Evolutionary conservation across 129 eudicot species (phyloP).

Genomic region (Glebionis coronaria): DNA sequence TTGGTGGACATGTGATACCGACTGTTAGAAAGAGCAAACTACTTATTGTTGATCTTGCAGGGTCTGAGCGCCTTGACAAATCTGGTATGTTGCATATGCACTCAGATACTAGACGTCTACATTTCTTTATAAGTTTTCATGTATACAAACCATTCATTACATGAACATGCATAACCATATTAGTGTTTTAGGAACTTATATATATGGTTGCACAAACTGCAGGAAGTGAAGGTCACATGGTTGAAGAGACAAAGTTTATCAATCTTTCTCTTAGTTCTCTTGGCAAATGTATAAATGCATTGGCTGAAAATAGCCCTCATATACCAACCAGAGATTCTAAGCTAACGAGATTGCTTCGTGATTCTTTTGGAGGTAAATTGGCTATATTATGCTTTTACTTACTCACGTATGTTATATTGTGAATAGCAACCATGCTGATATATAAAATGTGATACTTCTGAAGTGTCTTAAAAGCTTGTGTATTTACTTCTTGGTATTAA

Average conservation of each 20-base stretch:
- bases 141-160: neutral
- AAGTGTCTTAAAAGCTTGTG: neutral
- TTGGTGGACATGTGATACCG: constrained; percentile 46
- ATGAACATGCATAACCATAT: constrained; percentile 14
- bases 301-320: constrained; percentile 95
- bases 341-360: constrained; percentile 91
- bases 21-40: constrained; percentile 90
- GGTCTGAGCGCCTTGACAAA: constrained; percentile 90
- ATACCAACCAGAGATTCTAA: constrained; percentile 97
- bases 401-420: constrained; percentile 16
- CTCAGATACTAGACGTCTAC: neutral
- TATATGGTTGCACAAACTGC: constrained; percentile 26
- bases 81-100: constrained; percentile 52
- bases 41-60: constrained; percentile 96
- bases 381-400: constrained; percentile 18
- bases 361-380: constrained; percentile 90
- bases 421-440: constrained; percentile 9
- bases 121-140: neutral
- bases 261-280: constrained; percentile 94
- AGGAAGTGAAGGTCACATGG: constrained; percentile 94
- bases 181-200: constrained; percentile 14
- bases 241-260: constrained; percentile 95
- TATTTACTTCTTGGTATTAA: constrained; percentile 20
- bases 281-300: constrained; percentile 94
- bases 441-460: constrained; percentile 1